Conservation (phyloP, 495 filamentous ascomycete species). For the Penicillium maclennaniae region DNA sequence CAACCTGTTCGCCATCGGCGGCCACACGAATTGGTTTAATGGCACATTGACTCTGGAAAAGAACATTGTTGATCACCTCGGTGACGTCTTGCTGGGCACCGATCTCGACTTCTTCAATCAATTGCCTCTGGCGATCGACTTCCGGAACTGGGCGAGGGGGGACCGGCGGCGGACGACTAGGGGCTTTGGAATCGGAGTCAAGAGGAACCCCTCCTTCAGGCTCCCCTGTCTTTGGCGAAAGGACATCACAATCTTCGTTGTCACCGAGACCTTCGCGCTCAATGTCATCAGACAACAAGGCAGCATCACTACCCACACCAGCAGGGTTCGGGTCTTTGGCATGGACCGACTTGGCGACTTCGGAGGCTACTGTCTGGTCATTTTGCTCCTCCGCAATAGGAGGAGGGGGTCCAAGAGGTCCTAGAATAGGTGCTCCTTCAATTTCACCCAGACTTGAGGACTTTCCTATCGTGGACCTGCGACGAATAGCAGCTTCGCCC, state of each 20-base stretch:
- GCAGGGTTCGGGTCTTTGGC: slow-evolving; percentile 18
- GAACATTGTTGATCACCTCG: slow-evolving; percentile 88
- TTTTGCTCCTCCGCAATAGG: slow-evolving; percentile 17
- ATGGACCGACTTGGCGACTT: slow-evolving; percentile 7
- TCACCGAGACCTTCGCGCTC: slow-evolving; percentile 26
- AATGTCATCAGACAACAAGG: slow-evolving; percentile 43
- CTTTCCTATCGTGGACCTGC: slow-evolving; percentile 49
- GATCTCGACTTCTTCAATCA: slow-evolving; percentile 56
- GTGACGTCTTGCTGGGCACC: slow-evolving; percentile 84
- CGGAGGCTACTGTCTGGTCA: slow-evolving; percentile 11
- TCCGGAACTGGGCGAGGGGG: slow-evolving; percentile 43
- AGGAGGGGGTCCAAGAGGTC: slow-evolving; percentile 47
- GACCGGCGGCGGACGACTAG: slow-evolving; percentile 41
- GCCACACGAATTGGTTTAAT: slow-evolving; percentile 63
- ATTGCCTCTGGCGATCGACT: slow-evolving; percentile 34
- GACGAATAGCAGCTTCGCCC: slow-evolving; percentile 54
- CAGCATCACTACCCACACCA: slow-evolving; percentile 47
- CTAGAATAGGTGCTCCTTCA: slow-evolving; percentile 47
- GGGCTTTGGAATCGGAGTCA: slow-evolving; percentile 8
- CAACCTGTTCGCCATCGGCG: slow-evolving; percentile 68
- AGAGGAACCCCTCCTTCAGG: slow-evolving; percentile 6
- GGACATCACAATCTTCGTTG: slow-evolving; percentile 44
- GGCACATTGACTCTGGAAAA: slow-evolving; percentile 85
- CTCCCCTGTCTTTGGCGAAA: slow-evolving; percentile 9
- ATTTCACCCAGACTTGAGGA: slow-evolving; percentile 48